These are phyloP conservation scores for Sugiyamaella marilandica DNA, from an alignment of 805 yeast species.

Conservation along the genomic window DNA sequence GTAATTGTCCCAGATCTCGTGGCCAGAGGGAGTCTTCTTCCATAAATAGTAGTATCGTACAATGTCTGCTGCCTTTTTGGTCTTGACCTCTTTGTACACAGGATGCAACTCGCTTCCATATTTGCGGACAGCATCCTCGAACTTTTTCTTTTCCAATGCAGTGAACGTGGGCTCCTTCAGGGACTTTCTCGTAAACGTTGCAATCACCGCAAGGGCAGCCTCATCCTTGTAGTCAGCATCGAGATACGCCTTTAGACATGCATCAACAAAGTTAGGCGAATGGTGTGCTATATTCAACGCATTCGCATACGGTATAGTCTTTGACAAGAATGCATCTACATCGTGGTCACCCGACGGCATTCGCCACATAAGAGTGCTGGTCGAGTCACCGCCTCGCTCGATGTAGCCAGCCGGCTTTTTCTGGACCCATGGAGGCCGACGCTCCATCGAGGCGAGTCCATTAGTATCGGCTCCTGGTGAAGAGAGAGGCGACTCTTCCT, in stretches of 20 bases:
- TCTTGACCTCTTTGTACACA: conserved; percentile 62
- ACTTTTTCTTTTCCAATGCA: conserved; percentile 55
- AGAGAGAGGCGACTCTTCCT: background rate
- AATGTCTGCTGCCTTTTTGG: conserved; percentile 70
- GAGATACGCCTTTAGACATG: conserved; percentile 53
- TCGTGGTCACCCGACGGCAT: conserved; percentile 18
- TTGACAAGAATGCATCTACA: conserved; percentile 52
- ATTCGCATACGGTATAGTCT: conserved; percentile 55
- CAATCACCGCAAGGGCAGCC: conserved; percentile 45
- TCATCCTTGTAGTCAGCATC: conserved; percentile 46
- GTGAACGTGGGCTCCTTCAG: conserved; percentile 76
- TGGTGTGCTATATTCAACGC: conserved; percentile 50
- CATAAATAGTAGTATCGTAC: conserved; percentile 86
- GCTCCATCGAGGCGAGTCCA: conserved; percentile 14
- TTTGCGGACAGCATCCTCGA: conserved; percentile 68
- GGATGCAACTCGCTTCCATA: conserved; percentile 78
- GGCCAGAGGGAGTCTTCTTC: conserved; percentile 82
- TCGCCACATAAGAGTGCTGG: conserved; percentile 64
- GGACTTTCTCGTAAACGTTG: conserved; percentile 48
- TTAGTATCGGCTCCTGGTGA: background rate
- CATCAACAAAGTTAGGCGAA: conserved; percentile 81
- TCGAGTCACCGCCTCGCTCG: conserved; percentile 74
- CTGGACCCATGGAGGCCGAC: conserved; percentile 71
- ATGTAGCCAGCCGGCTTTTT: conserved; percentile 74
- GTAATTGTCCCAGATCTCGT: conserved; percentile 73